Evolutionary conservation across 2,329 filamentous ascomycete species (phyloP).

Genomic region (Cercospora sp.): DNA sequence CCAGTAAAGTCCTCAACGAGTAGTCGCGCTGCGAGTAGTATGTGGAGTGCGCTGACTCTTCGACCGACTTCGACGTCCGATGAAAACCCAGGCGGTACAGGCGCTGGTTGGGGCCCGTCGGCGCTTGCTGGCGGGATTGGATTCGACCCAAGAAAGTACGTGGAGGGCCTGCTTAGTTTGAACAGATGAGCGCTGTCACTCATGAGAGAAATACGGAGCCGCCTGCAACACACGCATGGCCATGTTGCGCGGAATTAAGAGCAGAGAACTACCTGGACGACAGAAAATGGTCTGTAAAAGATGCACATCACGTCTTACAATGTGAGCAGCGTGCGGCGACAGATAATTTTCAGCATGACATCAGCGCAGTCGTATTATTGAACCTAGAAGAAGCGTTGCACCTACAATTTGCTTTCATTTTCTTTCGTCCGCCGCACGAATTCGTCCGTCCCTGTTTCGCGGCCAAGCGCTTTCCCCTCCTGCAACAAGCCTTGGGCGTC

Average conservation of each 20-base stretch:
- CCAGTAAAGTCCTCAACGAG: conserved; percentile 17
- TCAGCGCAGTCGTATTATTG: neutral
- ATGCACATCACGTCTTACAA: neutral
- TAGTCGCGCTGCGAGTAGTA: conserved; percentile 33
- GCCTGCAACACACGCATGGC: too few relatives aligned
- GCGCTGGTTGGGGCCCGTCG: conserved; percentile 40
- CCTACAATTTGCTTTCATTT: neutral
- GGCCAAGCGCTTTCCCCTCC: neutral
- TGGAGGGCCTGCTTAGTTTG: conserved; percentile 69
- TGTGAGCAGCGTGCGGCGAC: neutral
- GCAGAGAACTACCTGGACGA: neutral
- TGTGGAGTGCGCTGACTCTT: conserved; percentile 34
- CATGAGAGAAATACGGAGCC: neutral
- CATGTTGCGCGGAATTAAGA: too few relatives aligned
- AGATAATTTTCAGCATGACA: neutral
- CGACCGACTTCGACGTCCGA: conserved; percentile 25
- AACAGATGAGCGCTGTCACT: conserved; percentile 42
- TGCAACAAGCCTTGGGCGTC: neutral
- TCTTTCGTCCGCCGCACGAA: neutral
- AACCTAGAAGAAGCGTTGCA: neutral
- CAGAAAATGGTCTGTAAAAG: neutral
- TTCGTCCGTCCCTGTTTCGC: neutral
- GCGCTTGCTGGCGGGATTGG: conserved; percentile 71
- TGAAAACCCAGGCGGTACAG: conserved; percentile 25
- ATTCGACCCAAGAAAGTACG: conserved; percentile 72